Evolutionary conservation across 2,329 filamentous ascomycete genomes (phyloP), one percentile per base, ranked within the genome.

Genomic region (Stagonosporopsis vannaccii): DNA sequence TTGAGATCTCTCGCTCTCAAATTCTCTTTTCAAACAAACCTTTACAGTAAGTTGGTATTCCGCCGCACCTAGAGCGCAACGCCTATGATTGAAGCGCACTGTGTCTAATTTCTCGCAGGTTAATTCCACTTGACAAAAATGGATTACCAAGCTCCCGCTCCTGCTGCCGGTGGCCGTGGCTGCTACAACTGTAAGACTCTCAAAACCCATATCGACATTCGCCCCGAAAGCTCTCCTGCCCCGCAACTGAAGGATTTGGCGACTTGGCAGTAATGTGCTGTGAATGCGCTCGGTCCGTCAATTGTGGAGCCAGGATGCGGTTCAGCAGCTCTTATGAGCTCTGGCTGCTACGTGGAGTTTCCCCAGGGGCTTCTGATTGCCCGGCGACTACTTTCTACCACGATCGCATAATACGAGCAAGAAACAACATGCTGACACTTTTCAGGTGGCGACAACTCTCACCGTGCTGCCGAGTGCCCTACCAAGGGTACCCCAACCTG

Each of bases 381-480:
- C 19, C 41, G 15, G 13, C 33, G 19, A 41, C 12, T 20, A 7
- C 17, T 17, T 37, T 28, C 15, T 7, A 32, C 22, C 2, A 8
- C 9, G 15, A 17, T 28, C 1, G 8, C 8, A 28, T 9, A 11
- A 12, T 22, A n/a, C 15, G 11, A 22, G 37, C n/a, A 9, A 36
- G 35, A 20, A 49, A 25, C 44, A 23, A 22, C 6, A 23, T 7
- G 22, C 55, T 41, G 35, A 53, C 48, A 28, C 15, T 32, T 36
- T 17, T 11, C 44, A 82, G 80, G 80, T 67, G 80, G 80, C 65
- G 80, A 82, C 65, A 70, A 76, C 53, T 75, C 77, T 55, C 80
- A 82, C 70, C 78, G 80, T 65, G 79, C 80, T 66, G 78, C 79
- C 55, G 80, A 82, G 62, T 82, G 80, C 73, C 80, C 80, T 39